phyloP scores from a whole-genome alignment of 352 stramenopile genomes.

The Phytophthora fragariaefolia region DNA sequence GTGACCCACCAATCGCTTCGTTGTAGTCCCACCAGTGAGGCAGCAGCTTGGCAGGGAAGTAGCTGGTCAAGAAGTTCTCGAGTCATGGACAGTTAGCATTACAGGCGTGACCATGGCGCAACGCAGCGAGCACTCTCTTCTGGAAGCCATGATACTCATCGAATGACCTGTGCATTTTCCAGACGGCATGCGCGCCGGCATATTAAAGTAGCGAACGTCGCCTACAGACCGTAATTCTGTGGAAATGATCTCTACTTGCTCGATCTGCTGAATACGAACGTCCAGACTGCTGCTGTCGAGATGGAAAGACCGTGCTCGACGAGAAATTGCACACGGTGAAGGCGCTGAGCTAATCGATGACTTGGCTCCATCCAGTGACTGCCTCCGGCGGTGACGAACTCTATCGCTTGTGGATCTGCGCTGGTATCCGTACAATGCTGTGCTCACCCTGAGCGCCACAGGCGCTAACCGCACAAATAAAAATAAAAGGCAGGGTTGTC shows the following conservation, averaged over 20 bases:
- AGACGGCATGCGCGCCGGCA: conserved; percentile 31
- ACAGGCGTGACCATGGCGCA: conserved; percentile 59
- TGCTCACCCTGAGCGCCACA: no score
- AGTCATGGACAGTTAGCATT: conserved; percentile 54
- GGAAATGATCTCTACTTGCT: conserved; percentile 25
- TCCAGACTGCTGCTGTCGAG: conserved; percentile 12
- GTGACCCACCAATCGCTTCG: conserved; percentile 20
- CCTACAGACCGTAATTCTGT: conserved; percentile 4
- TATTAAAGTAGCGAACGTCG: conserved; percentile 54
- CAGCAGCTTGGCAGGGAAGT: conserved; percentile 37
- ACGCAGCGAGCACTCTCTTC: conserved; percentile 16
- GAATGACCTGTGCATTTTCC: conserved; percentile 41
- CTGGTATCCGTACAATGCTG: no score
- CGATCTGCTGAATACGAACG: conserved; percentile 26
- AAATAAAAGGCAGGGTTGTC: no score
- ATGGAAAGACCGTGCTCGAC: conserved; percentile 17
- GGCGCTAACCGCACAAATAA: no score
- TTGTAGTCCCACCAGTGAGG: conserved; percentile 3
- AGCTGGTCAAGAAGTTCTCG: conserved; percentile 44
- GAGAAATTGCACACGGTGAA: not conserved
- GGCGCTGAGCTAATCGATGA: not conserved
- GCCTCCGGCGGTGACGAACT: not conserved
- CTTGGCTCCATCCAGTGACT: not conserved
- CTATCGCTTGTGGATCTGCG: not conserved
- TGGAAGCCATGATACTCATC: conserved; percentile 53